Percentiles rank a stretch among this genome's conserved stretches.
Evolutionary conservation across 73 alveolate species (phyloP).

Genomic region (Paramecium primaurelia): DNA sequence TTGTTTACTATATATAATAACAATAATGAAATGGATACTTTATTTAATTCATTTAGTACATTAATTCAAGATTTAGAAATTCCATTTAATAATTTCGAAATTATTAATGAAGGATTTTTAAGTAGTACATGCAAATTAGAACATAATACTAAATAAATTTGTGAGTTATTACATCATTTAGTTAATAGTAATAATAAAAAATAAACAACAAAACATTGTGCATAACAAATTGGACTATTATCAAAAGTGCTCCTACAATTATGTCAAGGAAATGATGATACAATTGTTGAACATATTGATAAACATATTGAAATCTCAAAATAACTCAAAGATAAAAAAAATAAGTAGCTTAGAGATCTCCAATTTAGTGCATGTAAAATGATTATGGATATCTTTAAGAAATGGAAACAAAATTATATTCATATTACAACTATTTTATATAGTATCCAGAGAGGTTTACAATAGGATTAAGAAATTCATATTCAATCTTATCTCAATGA

Average conservation of each 20-base stretch:
- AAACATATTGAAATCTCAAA: background rate
- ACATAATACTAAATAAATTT: background rate
- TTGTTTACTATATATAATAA: background rate
- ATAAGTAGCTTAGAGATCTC: background rate
- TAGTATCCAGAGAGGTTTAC: background rate
- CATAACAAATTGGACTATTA: background rate
- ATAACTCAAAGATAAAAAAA: background rate
- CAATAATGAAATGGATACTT: background rate
- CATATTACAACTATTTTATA: background rate
- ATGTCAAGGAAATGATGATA: background rate
- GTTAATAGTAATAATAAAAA: background rate
- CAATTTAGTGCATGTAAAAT: background rate
- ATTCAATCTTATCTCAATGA: background rate
- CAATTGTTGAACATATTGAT: background rate
- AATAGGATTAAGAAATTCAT: background rate
- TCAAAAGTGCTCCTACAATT: background rate
- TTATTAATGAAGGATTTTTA: background rate
- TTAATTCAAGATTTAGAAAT: background rate
- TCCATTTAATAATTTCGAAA: background rate
- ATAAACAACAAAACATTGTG: background rate
- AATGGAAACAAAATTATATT: background rate
- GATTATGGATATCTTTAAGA: background rate
- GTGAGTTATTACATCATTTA: background rate
- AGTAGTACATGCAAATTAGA: background rate
- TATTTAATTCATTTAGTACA: background rate